Percentiles rank a stretch among this genome's conserved stretches.
These are phyloP conservation scores for Lagenaria siceraria DNA, from an alignment of 306 rosid genomes.

Conservation along the genomic window DNA sequence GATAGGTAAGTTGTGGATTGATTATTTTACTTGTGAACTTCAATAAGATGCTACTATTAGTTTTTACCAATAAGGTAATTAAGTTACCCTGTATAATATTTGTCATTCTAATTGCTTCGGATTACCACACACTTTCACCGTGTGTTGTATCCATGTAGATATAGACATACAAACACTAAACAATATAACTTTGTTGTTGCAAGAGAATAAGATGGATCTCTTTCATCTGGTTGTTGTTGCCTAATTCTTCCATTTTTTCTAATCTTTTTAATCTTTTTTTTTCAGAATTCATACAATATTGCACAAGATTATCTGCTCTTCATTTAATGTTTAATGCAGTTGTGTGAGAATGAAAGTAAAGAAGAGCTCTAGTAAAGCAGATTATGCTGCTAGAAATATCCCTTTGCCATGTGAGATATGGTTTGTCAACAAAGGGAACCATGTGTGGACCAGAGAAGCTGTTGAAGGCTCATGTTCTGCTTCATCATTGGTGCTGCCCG, in stretches of 20 bases:
- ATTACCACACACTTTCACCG: neutral
- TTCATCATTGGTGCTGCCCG: conserved; percentile 27
- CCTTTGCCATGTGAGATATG: conserved; percentile 72
- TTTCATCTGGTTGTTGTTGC: neutral
- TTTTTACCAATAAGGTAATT: neutral
- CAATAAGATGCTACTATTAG: neutral
- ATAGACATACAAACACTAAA: neutral
- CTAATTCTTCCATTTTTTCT: neutral
- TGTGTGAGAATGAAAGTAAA: conserved; percentile 63
- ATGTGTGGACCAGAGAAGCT: conserved; percentile 72
- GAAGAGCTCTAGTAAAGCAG: conserved; percentile 61
- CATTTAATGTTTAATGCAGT: conserved; percentile 29
- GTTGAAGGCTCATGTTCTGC: conserved; percentile 33
- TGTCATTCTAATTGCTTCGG: neutral
- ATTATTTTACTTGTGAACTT: neutral
- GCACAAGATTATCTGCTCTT: neutral
- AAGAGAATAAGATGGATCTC: neutral
- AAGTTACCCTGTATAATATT: neutral
- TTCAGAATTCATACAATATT: neutral
- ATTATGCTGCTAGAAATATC: conserved; percentile 54
- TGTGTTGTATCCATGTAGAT: neutral
- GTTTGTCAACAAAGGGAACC: conserved; percentile 73
- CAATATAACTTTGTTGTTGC: neutral
- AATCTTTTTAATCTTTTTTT: too few relatives aligned
- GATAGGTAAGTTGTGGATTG: conserved; percentile 45